Base-by-base conservation (phyloP, 805 yeast genomes). In the Starmerella apicola region DNA sequence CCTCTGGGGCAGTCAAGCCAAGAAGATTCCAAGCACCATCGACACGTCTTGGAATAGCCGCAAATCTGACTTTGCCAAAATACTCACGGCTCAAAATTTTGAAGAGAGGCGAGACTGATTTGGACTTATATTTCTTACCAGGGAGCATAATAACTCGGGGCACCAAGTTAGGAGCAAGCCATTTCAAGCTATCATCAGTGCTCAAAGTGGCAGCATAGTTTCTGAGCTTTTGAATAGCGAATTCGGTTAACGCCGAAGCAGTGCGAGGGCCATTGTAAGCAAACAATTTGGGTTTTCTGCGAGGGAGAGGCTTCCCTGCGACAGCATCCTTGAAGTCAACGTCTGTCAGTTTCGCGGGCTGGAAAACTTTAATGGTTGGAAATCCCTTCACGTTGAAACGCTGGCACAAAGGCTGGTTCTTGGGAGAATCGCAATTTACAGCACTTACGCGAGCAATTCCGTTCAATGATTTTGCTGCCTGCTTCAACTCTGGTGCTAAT, bases 331-430 rank as follows among this genome's bases (percentile, higher is more conserved):
- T 46, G 39, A 51, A 44, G 34, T 53, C 56, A 13, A 36, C 29
- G 31, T 48, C 51, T n/a, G 48, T 47, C 22, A 62, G 62, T 53
- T 81, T 82, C 17, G 91, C 85, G 1, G 96, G 94, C 52, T 88
- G 70, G 61, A 81, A 86, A 3, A 79, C 79, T 64, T 79, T 64
- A 30, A 91, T 56, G 0, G 95, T 81, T 8, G 98, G 98, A 57
- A 70, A 86, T 0, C 94, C 93, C 50, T 73, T 65, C 24, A 91
- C 63, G 38, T 70, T 65, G 58, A 80, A 70, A 39, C 69, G 61
- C 16, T 76, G 63, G 61, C 98, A 91, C 5, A 91, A 56, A 23
- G 63, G 67, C 58, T 79, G 74, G 56, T 85, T 88, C 40, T 55
- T 56, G 3, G 67, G 71, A 36, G 69, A 66, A 53, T 88, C 95